Conservation (phyloP, 2,329 filamentous ascomycete species). For the Trichoderma afroharzianum region DNA sequence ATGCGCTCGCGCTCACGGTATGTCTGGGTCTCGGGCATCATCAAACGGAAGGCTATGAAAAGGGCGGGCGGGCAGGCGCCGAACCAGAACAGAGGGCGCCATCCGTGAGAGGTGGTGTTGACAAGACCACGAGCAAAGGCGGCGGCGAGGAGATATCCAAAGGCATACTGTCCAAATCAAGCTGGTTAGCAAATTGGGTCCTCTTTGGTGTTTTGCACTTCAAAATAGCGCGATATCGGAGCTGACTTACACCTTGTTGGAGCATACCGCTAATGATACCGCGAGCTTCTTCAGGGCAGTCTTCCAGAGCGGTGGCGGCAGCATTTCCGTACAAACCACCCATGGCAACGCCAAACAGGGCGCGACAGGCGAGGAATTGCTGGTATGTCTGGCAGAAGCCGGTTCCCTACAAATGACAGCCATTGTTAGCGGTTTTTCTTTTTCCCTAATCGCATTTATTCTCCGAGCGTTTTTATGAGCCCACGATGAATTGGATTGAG, state of each 20-base stretch:
- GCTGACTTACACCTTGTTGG: slow-evolving; percentile 59
- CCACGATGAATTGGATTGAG: not conserved
- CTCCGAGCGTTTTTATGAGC: not conserved
- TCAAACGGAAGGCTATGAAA: slow-evolving; percentile 74
- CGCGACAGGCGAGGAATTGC: slow-evolving; percentile 71
- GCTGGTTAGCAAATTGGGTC: not conserved
- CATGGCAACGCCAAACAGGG: slow-evolving; percentile 78
- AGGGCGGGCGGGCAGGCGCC: slow-evolving; percentile 75
- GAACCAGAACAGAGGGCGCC: slow-evolving; percentile 89
- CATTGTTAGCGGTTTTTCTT: not conserved
- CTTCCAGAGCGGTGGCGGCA: slow-evolving; percentile 74
- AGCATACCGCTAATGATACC: slow-evolving; percentile 73
- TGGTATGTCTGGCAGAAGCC: slow-evolving; percentile 65
- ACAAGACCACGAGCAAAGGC: slow-evolving; percentile 65
- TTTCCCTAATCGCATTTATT: not conserved
- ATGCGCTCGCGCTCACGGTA: slow-evolving; percentile 65
- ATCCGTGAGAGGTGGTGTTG: slow-evolving; percentile 72
- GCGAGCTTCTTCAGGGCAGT: slow-evolving; percentile 63
- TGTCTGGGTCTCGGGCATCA: slow-evolving; percentile 73
- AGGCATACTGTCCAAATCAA: slow-evolving; percentile 45
- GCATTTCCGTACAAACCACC: slow-evolving; percentile 77
- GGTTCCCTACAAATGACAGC: slow-evolving; percentile 45
- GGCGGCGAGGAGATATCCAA: slow-evolving; percentile 60
- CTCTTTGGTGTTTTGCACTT: not conserved
- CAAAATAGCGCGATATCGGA: not conserved